These are phyloP conservation scores for Syncephalastrum sp. DNA, from an alignment of 371 early-diverging fungal species.

Conservation along the genomic window DNA sequence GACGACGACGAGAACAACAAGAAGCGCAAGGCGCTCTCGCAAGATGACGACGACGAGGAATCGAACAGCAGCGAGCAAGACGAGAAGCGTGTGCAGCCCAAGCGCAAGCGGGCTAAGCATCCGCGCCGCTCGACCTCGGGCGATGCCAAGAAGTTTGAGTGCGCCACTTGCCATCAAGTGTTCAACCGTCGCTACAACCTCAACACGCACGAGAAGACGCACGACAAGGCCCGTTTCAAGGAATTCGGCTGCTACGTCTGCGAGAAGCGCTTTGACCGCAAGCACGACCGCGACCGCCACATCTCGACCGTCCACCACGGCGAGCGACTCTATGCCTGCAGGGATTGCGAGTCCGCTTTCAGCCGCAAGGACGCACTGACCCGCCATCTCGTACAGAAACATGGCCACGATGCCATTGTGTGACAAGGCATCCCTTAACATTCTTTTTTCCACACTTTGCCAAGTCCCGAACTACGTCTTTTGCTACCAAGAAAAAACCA, in stretches of 20 bases:
- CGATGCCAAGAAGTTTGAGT: slow-evolving; percentile 43
- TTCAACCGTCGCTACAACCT: slow-evolving; percentile 78
- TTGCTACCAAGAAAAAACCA: too few relatives aligned
- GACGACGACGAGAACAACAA: slow-evolving; percentile 5
- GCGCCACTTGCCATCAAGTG: slow-evolving; percentile 50
- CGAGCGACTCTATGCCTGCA: slow-evolving; percentile 59
- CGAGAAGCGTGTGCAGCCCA: slow-evolving; percentile 2
- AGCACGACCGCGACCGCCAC: slow-evolving; percentile 77
- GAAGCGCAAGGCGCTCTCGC: slow-evolving; percentile 5
- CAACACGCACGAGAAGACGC: slow-evolving; percentile 71
- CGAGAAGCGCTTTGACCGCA: slow-evolving; percentile 60
- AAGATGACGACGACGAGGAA: neutral
- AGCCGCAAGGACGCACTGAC: slow-evolving; percentile 71
- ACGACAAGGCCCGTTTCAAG: slow-evolving; percentile 62
- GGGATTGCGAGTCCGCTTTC: slow-evolving; percentile 58
- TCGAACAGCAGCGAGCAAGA: too few relatives aligned
- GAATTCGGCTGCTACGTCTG: slow-evolving; percentile 61
- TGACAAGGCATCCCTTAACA: too few relatives aligned
- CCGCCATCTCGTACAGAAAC: slow-evolving; percentile 42
- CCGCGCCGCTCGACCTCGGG: slow-evolving; percentile 83
- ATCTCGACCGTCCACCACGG: slow-evolving; percentile 62
- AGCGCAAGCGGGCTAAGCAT: slow-evolving; percentile 28
- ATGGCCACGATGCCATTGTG: slow-evolving; percentile 8
- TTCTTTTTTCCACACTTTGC: too few relatives aligned
- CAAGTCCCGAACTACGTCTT: too few relatives aligned